phyloP scores from a whole-genome alignment of 2,329 filamentous ascomycete species.

The Penicillium sp. region DNA sequence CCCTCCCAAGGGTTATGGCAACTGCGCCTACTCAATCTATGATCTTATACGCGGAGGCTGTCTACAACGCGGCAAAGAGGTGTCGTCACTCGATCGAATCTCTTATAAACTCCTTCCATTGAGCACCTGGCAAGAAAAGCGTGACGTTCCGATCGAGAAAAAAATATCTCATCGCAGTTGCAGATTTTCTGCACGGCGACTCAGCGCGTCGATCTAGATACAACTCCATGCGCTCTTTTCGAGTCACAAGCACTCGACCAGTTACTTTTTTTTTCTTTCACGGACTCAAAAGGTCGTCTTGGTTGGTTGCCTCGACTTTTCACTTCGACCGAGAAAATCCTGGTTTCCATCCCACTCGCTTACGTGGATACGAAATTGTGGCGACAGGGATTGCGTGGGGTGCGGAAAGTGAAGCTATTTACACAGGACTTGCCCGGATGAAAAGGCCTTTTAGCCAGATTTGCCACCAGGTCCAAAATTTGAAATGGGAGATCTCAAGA shows the following conservation, averaged over 20 bases:
- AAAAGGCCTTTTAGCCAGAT: no score
- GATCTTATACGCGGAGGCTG: no score
- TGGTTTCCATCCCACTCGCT: neutral
- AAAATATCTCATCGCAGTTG: neutral
- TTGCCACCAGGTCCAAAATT: no score
- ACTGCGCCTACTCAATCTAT: no score
- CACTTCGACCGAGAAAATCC: neutral
- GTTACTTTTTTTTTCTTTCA: neutral
- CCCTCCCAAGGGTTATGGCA: no score
- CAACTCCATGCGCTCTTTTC: neutral
- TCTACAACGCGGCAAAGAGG: no score
- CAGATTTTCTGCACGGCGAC: neutral
- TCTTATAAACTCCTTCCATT: neutral
- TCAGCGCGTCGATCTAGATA: neutral
- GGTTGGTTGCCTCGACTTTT: slow-evolving; percentile 1
- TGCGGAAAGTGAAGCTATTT: slow-evolving; percentile 7
- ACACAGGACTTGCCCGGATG: neutral
- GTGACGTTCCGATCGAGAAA: neutral
- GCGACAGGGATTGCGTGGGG: slow-evolving; percentile 9
- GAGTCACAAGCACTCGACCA: neutral
- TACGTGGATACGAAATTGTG: slow-evolving; percentile 5
- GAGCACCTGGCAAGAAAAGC: neutral
- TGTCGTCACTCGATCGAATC: neutral
- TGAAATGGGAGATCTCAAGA: no score
- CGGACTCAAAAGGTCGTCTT: neutral